Evolutionary conservation across 1,284 basidiomycete species (phyloP).

Genomic region (Anthracocystis panici-leucophaei): DNA sequence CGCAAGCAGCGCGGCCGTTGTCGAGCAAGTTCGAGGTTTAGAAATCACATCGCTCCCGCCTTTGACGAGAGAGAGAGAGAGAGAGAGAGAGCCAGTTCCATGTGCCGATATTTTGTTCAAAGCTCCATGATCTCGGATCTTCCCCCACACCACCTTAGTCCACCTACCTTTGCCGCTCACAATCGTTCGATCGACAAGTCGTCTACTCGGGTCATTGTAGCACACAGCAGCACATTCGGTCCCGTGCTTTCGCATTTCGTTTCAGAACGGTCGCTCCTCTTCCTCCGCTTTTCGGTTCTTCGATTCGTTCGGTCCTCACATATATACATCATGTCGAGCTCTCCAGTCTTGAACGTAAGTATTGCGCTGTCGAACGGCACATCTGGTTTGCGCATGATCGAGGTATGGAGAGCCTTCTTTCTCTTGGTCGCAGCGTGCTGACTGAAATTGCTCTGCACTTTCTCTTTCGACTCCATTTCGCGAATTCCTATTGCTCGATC

Average conservation of each 20-base stretch:
- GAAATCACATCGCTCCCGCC: conserved; percentile 13
- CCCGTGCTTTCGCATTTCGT: conserved; percentile 21
- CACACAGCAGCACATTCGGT: conserved; percentile 12
- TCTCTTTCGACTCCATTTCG: not conserved
- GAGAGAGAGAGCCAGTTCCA: conserved; percentile 11
- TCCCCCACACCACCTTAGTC: too few relatives aligned
- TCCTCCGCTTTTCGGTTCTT: conserved; percentile 3
- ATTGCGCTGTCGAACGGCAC: not conserved
- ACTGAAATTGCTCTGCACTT: not conserved
- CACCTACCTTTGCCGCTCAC: not conserved
- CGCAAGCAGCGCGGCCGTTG: conserved; percentile 25
- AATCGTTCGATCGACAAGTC: not conserved
- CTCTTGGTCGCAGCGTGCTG: not conserved
- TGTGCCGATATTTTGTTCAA: conserved; percentile 22
- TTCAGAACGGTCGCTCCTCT: conserved; percentile 5
- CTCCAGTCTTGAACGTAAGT: conserved; percentile 66
- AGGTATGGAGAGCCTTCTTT: too few relatives aligned
- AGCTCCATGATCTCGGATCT: too few relatives aligned
- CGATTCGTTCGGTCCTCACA: conserved; percentile 23
- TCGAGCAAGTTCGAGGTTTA: conserved; percentile 8
- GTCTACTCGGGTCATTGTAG: not conserved
- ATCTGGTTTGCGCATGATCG: too few relatives aligned
- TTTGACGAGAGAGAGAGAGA: not conserved
- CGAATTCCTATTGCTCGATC: not conserved
- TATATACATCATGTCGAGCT: conserved; percentile 54